These are phyloP conservation scores for Bondarzewia mesenterica DNA, from an alignment of 1,284 basidiomycete genomes.

Conservation along the genomic window DNA sequence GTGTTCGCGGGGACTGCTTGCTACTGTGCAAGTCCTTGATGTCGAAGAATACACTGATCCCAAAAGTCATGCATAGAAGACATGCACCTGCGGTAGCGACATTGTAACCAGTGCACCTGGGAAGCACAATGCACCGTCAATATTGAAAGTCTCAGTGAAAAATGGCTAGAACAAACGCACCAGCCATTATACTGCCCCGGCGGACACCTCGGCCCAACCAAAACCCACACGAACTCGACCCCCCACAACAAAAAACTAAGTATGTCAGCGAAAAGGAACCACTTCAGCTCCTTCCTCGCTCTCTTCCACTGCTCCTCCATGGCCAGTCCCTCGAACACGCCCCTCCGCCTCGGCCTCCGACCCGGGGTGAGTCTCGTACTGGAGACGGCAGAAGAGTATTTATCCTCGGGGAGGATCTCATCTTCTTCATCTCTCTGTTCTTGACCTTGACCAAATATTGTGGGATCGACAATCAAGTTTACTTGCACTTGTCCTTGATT, in stretches of 20 bases:
- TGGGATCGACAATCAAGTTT: conserved; percentile 64
- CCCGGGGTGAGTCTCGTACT: conserved; percentile 17
- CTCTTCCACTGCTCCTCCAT: conserved; percentile 56
- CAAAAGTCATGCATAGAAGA: conserved; percentile 46
- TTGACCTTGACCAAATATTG: conserved; percentile 34
- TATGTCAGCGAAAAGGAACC: conserved; percentile 41
- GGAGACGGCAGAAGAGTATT: conserved; percentile 18
- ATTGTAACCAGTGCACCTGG: conserved; percentile 67
- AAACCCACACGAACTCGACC: conserved; percentile 47
- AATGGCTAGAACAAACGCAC: conserved; percentile 29
- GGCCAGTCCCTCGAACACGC: conserved; percentile 51
- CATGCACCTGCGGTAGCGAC: conserved; percentile 53
- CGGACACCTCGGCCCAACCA: conserved; percentile 55
- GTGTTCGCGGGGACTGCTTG: conserved; percentile 37
- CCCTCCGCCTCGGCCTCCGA: conserved; percentile 29
- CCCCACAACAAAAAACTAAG: conserved; percentile 48
- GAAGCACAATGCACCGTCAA: conserved; percentile 3
- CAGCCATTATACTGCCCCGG: conserved; percentile 54
- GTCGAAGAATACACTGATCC: conserved; percentile 51
- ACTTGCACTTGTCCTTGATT: conserved; percentile 45
- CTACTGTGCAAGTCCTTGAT: conserved; percentile 57
- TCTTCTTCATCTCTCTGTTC: conserved; percentile 24
- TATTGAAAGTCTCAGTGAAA: neutral
- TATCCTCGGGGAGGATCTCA: conserved; percentile 22
- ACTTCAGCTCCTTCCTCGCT: conserved; percentile 47